Evolutionary conservation across 176 grass and related monocot genomes (phyloP).

Genomic region (Dendrocalamus sinicus): DNA sequence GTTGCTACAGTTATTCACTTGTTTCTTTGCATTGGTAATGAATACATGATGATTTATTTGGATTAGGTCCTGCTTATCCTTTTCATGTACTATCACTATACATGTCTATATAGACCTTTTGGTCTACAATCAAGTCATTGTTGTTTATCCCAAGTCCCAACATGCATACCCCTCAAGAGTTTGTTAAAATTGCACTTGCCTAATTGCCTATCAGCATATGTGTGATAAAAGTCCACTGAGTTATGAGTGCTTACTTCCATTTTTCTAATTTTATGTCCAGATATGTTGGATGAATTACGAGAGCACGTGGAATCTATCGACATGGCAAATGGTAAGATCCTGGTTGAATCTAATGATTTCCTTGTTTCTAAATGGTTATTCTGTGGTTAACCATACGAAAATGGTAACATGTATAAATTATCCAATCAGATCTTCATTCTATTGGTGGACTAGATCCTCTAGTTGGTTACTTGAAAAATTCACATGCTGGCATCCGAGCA

Average conservation of each 20-base stretch:
- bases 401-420: slow-evolving; percentile 12
- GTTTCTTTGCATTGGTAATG: neutral
- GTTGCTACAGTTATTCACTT: neutral
- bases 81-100: neutral
- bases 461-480: slow-evolving; percentile 77
- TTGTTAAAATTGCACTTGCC: neutral
- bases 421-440: slow-evolving; percentile 71
- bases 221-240: neutral
- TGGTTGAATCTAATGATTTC: neutral
- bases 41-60: neutral
- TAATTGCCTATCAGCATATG: neutral
- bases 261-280: slow-evolving; percentile 42
- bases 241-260: neutral
- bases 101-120: neutral
- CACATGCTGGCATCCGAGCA: slow-evolving; percentile 79
- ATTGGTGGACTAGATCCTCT: slow-evolving; percentile 90
- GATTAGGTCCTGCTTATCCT: neutral
- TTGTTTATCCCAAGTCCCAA: neutral
- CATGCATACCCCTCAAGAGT: neutral
- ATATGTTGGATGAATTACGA: slow-evolving; percentile 78
- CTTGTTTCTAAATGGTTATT: neutral
- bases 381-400: neutral
- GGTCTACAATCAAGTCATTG: neutral
- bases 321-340: slow-evolving; percentile 71
- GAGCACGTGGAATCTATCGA: slow-evolving; percentile 84